Evolutionary conservation across 2,329 filamentous ascomycete species (phyloP).

Genomic region (Cytospora chrysosperma): DNA sequence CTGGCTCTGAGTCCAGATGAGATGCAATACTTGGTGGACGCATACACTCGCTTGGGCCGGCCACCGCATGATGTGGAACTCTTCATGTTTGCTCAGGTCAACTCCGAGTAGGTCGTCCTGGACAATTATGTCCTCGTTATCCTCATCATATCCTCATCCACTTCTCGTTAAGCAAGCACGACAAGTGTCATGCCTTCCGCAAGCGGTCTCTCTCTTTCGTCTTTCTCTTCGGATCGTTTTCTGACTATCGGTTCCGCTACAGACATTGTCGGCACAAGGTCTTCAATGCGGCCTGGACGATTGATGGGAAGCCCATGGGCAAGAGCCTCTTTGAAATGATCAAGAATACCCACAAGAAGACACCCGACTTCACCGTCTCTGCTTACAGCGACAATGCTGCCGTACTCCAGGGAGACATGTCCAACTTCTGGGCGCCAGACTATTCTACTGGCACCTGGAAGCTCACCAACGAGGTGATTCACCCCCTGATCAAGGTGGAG

Average conservation of each 20-base stretch:
- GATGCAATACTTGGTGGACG: slow-evolving; percentile 90
- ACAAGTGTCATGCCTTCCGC: slow-evolving; percentile 20
- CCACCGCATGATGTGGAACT: slow-evolving; percentile 87
- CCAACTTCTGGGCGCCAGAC: slow-evolving; percentile 83
- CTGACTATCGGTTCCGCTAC: slow-evolving; percentile 56
- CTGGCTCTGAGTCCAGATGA: slow-evolving; percentile 85
- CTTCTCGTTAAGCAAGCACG: neutral
- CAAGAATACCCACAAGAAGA: slow-evolving; percentile 84
- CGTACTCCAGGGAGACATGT: slow-evolving; percentile 73
- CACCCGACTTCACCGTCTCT: slow-evolving; percentile 80
- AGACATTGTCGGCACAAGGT: slow-evolving; percentile 58
- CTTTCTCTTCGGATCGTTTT: slow-evolving; percentile 79
- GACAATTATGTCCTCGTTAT: slow-evolving; percentile 14
- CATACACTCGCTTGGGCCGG: slow-evolving; percentile 66
- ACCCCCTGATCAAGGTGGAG: slow-evolving; percentile 91
- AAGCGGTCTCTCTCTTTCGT: slow-evolving; percentile 31
- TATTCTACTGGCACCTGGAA: slow-evolving; percentile 84
- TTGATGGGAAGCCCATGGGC: slow-evolving; percentile 78
- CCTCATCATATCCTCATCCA: too few species aligned
- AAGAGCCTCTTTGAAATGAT: slow-evolving; percentile 95
- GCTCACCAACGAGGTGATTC: slow-evolving; percentile 79
- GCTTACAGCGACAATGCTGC: slow-evolving; percentile 98
- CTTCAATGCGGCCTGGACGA: slow-evolving; percentile 96
- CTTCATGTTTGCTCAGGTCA: slow-evolving; percentile 99
- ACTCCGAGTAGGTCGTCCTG: slow-evolving; percentile 72